A percentile compares a stretch with the other conserved stretches of the same genome.
These are phyloP conservation scores for Passiflora organensis DNA, from an alignment of 345 rosid species.

Conservation along the genomic window DNA sequence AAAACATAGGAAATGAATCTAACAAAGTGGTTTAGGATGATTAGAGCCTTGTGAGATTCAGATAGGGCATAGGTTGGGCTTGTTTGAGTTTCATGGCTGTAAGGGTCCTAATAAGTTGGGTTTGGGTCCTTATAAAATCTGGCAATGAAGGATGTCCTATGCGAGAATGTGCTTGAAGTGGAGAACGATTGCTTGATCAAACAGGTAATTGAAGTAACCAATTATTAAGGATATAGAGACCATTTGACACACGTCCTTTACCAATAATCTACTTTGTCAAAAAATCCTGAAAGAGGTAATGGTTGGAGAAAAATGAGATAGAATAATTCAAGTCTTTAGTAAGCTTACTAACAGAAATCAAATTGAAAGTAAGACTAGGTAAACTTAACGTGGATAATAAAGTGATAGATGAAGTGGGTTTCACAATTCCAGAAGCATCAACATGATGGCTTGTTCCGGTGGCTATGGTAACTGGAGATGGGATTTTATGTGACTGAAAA, in stretches of 20 bases:
- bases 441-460: not conserved
- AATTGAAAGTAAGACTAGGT: not conserved
- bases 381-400: not conserved
- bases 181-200: not conserved
- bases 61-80: too few relatives aligned
- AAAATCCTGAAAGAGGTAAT: slow-evolving; percentile 2
- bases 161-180: not conserved
- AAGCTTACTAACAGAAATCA: not conserved
- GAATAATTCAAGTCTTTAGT: not conserved
- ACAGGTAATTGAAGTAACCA: not conserved
- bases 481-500: not conserved
- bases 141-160: slow-evolving; percentile 1
- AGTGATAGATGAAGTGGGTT: not conserved
- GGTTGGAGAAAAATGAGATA: not conserved
- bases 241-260: too few relatives aligned
- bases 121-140: too few relatives aligned
- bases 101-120: too few relatives aligned
- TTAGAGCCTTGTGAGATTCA: too few relatives aligned
- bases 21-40: too few relatives aligned
- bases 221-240: too few relatives aligned
- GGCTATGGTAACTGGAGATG: not conserved
- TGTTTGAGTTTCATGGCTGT: too few relatives aligned
- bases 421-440: not conserved
- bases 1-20: too few relatives aligned
- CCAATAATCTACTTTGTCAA: not conserved